Base-by-base conservation (phyloP, 2,329 filamentous ascomycete species). In the Fusarium subtropicale region DNA sequence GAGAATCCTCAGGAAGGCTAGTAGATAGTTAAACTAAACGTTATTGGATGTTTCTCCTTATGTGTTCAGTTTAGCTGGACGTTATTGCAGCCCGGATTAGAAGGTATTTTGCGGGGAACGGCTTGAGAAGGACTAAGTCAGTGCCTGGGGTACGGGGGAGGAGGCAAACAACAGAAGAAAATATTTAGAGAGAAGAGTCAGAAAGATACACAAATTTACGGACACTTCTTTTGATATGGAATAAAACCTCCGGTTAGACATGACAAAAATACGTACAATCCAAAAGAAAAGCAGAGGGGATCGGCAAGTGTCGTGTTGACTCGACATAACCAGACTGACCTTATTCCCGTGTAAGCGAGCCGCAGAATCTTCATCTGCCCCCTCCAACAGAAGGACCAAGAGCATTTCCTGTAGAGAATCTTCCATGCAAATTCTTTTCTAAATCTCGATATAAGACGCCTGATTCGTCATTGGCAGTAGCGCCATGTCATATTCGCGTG, bases 381-480 rank as follows among this genome's bases (percentile, higher is more conserved):
- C 50, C 24, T 36, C 39, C 33, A 36, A 34, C 12, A 16, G 20
- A 10, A 45, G 38, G 28, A 26, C 18, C 30, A 46, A 30, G 20
- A n/a, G 26, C 16, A 33, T 39, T 47, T 31, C 28, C 34, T 60
- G 55, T 26, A 65, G 15, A 52, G 48, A 66, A 66, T 48, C 22
- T 39, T 56, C 52, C 20, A 22, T 41, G 28, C 26, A 45, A 61
- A 47, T 45, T 36, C 26, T 51, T 47, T 39, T 56, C 34, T 39
- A 30, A 52, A 66, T 54, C 56, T 57, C 53, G 48, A 66, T 63
- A 48, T 44, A 33, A 60, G 33, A 33, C 33, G 30, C 41, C 62
- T 57, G 48, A 57, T 56, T 69, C 47, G 52, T 54, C 50, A 68
- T 69, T 48, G 41, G 4, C 41, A 53, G 26, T 18, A 24, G 34